Evolutionary conservation across 768 basidiomycete species (phyloP), one percentile per base, ranked within the genome.

Genomic region (Exsudoporus frostii): DNA sequence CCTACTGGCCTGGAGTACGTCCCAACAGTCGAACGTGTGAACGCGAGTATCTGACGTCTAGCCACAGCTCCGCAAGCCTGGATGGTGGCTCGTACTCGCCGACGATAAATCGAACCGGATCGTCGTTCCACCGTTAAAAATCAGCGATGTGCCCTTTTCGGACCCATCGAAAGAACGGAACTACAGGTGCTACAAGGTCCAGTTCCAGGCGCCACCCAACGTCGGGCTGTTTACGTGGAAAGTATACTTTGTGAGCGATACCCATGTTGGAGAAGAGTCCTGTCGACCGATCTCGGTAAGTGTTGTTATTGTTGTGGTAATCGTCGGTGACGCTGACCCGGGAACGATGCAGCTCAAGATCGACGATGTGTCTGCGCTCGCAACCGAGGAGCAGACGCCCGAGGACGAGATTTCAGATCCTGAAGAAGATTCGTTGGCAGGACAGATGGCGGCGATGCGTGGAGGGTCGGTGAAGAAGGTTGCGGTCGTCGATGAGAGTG

Each of bases 321-420:
- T 11, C 45, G 10, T 29, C 33, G 19, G 49, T 19, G 42, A 46
- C 29, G 11, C 48, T 65, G 47, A 61, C 27, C 45, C 40, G 19
- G 32, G 8, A 7, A 33, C 9, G 13, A 47, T 55, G 9, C 58
- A 95, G 92, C 83, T 97, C 56, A 87, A 88, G 66, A 87, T 97
- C 32, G 90, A 94, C 48, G 86, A 92, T 38, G 73, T 81, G 4
- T 78, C 85, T 10, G 76, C 75, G 1, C 72, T 86, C 17, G 74
- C 67, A 11, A 73, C 74, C 0, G 84, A 85, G 7, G 86, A 86
- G 37, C 75, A 79, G 51, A 79, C 73, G 27, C 74, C 74, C 20
- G 95, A 96, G 33, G 94, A 98, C 64, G 95, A 97, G 54, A 99
- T 98, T 58, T 97, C 94, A 0, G 97, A 98, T 45, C 97, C 97